Conservation (phyloP, 176 grass and related monocot genomes). For the Dactylis glomerata region DNA sequence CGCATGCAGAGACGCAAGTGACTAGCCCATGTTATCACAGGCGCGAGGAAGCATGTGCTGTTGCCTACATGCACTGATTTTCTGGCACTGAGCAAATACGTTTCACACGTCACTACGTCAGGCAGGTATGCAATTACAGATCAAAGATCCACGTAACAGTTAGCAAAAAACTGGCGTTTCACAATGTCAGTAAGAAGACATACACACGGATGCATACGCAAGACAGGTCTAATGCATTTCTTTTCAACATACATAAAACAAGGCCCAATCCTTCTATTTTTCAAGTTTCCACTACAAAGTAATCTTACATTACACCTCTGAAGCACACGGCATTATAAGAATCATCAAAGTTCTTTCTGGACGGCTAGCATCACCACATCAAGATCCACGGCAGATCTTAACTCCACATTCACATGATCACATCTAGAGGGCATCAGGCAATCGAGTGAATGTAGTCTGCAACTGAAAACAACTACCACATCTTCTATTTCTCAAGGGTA, state of each 20-base stretch:
- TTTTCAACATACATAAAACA: neutral
- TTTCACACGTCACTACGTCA: neutral
- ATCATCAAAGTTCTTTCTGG: neutral
- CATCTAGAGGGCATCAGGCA: neutral
- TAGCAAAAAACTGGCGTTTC: neutral
- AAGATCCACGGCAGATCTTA: neutral
- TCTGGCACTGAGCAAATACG: no score
- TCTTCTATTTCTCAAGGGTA: neutral
- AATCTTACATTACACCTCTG: neutral
- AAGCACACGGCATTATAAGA: neutral
- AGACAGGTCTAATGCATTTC: neutral
- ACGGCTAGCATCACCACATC: neutral
- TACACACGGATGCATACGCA: neutral
- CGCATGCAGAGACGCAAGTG: neutral
- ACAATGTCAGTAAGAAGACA: neutral
- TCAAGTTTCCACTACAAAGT: neutral
- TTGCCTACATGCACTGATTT: neutral
- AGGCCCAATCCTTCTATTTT: neutral
- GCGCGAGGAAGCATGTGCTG: neutral
- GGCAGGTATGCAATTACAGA: neutral
- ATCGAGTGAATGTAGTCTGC: neutral
- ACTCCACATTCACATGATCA: neutral
- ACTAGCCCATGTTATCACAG: neutral
- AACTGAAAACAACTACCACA: constrained; percentile 1
- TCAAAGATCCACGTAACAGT: neutral